These are phyloP conservation scores for Heritiera littoralis DNA, from an alignment of 345 rosid species.

Conservation along the genomic window DNA sequence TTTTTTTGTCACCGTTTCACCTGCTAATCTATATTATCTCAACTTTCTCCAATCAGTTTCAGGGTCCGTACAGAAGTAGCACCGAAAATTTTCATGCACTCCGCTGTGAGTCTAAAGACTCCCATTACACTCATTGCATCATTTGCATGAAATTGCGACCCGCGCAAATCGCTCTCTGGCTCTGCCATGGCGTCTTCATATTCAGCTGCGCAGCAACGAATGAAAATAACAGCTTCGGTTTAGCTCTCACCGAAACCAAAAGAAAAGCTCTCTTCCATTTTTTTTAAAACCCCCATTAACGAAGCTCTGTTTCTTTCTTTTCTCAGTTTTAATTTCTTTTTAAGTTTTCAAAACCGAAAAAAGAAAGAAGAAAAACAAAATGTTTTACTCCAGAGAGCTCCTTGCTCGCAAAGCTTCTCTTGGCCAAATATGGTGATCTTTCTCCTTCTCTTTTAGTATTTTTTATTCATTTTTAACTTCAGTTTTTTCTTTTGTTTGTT, in stretches of 20 bases:
- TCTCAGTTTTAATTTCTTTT: background rate
- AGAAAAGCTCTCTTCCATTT: background rate
- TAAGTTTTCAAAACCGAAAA: background rate
- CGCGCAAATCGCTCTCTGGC: background rate
- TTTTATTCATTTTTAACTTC: background rate
- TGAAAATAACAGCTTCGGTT: background rate
- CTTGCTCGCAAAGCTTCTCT: constrained; percentile 97
- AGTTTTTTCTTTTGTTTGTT: background rate
- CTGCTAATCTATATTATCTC: too few species aligned
- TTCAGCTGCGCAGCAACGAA: background rate
- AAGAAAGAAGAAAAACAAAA: constrained; percentile 21
- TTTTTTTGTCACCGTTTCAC: too few species aligned
- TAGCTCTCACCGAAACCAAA: background rate
- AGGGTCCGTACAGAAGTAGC: background rate
- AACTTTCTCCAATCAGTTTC: too few species aligned
- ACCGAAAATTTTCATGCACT: background rate
- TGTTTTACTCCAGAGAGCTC: constrained; percentile 96
- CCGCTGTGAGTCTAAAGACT: background rate
- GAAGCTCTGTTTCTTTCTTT: background rate
- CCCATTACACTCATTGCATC: background rate
- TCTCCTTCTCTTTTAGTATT: background rate
- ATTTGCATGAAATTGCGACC: background rate
- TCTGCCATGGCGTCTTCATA: background rate
- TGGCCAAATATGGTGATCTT: constrained; percentile 83
- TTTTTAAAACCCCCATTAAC: background rate